Evolutionary conservation across 2,329 filamentous ascomycete species (phyloP).

Genomic region (Monosporascus sp.): DNA sequence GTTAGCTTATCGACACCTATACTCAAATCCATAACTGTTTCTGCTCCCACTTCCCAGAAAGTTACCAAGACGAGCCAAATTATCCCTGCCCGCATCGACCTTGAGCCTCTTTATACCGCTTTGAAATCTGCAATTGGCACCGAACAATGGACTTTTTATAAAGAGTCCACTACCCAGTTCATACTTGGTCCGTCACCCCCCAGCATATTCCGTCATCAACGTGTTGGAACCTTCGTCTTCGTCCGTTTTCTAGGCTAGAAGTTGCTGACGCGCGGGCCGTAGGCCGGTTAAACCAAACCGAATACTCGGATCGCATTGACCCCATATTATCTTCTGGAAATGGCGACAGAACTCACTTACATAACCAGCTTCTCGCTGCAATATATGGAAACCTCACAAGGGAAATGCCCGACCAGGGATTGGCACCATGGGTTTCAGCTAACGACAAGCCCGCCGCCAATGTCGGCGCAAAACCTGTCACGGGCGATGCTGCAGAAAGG

Average conservation of each 20-base stretch:
- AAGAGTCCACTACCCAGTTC: conserved; percentile 58
- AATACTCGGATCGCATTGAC: conserved; percentile 55
- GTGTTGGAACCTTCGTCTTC: neutral
- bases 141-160: conserved; percentile 61
- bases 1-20: conserved; percentile 54
- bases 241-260: conserved; percentile 1
- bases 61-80: conserved; percentile 55
- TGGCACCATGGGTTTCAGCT: conserved; percentile 66
- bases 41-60: conserved; percentile 44
- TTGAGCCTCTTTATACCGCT: conserved; percentile 58
- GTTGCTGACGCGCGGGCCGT: conserved; percentile 22
- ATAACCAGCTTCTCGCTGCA: conserved; percentile 62
- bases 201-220: neutral
- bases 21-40: conserved; percentile 53
- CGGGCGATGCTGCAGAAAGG: conserved; percentile 60
- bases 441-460: conserved; percentile 60
- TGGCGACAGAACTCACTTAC: conserved; percentile 57
- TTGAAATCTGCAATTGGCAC: conserved; percentile 54
- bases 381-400: conserved; percentile 65
- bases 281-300: conserved; percentile 60
- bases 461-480: conserved; percentile 55
- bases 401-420: conserved; percentile 62
- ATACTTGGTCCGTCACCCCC: conserved; percentile 46
- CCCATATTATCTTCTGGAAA: conserved; percentile 51
- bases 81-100: conserved; percentile 60